Base-by-base conservation (phyloP, 345 rosid genomes). In the Eucalyptus dawsonii region DNA sequence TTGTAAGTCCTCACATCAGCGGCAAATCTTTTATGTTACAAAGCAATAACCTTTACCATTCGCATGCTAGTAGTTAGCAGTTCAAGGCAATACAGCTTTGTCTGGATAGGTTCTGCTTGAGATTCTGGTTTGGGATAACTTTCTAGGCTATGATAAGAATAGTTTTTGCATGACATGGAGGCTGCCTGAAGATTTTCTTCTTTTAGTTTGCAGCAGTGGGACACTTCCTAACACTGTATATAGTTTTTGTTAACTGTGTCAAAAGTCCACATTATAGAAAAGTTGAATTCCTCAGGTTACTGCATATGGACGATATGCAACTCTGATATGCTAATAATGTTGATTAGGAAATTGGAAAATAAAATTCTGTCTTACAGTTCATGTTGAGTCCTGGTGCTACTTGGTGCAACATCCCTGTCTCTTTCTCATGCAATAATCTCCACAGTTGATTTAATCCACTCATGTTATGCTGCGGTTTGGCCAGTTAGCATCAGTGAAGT, bases 401-500 rank as follows among this genome's bases (percentile, higher is more conserved):
- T 76, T 40, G 21, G 83, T 22, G 16, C 85, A 76, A 40, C 47
- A 21, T 76, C 85, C 24, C 27, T 76, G 22, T 51, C 87, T 31
- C 56, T 31, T 31, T 47, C 37, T 50, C 25, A 9, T 87, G 50
- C 25, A 44, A n/a, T 44, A 72, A 29, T 87, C 50, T 47, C 49
- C 50, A 47, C n/a, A 14, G 51, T 50, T 65, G 40, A 80, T 42
- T 80, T 45, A 25, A 80, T 69, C 50, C 47, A 56, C 56, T 89
- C 47, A 19, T 31, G 53, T 72, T 27, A 62, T 85, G 72, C 54
- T 83, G 17, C 25, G 21, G 65, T 47, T 56, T 89, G 88, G 31
- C 76, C 93, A 93, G 95, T 93, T 87, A 93, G 94, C 60, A 93
- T 92, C 24, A 91, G 93, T 72, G 95, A 93, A 91, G 95, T 93